Evolutionary conservation across 2,329 filamentous ascomycete genomes (phyloP), one percentile per base, ranked within the genome.

Genomic region (Fusarium tuaranense): DNA sequence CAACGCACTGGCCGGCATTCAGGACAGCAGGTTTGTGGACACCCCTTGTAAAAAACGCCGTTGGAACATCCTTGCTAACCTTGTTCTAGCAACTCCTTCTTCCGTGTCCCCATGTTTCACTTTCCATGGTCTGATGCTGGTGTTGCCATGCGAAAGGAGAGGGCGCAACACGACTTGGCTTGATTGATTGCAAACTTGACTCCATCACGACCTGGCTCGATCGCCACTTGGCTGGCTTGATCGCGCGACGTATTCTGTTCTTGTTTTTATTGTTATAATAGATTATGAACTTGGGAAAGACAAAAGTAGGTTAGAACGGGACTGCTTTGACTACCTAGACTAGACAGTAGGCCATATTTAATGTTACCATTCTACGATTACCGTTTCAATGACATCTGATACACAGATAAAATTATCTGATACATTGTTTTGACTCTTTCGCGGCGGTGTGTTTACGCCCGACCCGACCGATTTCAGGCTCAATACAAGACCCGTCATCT

Each of bases 81-180:
- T 55, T 59, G 63, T n/a, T 22, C 69, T 57, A 96, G 94, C 87
- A 92, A 92, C 85, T 92, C 89, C 32, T 98, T 97, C 91, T 97
- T 97, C 88, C 88, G 96, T 83, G 91, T 97, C 70, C 95, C 95
- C 63, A 95, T 98, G 74, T 92, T 93, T 79, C 95, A 97, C 88
- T 97, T 98, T 88, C 95, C 95, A 61, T 98, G 95, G 95, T 95
- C 93, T 41, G 92, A 93, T 80, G 93, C 93, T 85, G 93, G 91
- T 63, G 89, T 89, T 71, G 88, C 91, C 83, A 82, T 81, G 68
- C 89, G 91, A 71, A 81, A 79, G 69, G 78, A 79, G 75, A 87
- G 92, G 78, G 75, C 67, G 48, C 76, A 79, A 48, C 79, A 76
- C 65, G 74, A 65, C 55, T 60, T 72, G 58, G 73, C 73, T 62